Base-by-base conservation (phyloP, 441 rosid species). In the Jatropha multifida region DNA sequence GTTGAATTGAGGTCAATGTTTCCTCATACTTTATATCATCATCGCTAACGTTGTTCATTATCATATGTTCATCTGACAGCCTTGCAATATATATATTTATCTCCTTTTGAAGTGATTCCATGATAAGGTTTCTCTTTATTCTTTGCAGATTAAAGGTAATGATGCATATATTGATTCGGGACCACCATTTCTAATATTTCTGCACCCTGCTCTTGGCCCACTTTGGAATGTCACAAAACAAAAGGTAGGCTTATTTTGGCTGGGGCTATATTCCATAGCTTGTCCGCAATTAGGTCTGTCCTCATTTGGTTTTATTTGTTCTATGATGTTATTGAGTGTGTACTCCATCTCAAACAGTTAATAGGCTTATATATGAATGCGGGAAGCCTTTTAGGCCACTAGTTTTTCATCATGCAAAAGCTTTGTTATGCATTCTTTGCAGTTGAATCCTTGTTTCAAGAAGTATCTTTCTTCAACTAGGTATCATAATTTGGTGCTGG, bases 171-270 rank as follows among this genome's bases (percentile, higher is more conserved):
- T 88, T 54, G 76, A 87, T 71, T 83, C 87, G 64, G 91, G 91
- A 76, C 98, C 98, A 38, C 96, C 97, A 38, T 93, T 86, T 88
- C 90, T 93, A 70, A 92, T 95, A 78, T 86, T 91, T 87, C 82
- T 95, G 73, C 99, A 93, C 85, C 98, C 98, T 49, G 97, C 94
- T 71, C 94, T 93, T 2, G 99, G 98, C 74, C 97, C 97, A 72
- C 92, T 93, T 85, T 95, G 99, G 98, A 94, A 95, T 82, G 90
- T 95, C 65, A 81, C 88, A 60, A 83, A 92, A 83, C 96, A 91
- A 83, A 95, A 93, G 88, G 99, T 89, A 76, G 80, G 81, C 51
- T 44, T 78, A 67, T 52, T 65, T 27, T 65, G 58, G 59, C 62
- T 72, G 71, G 38, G 55, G 66, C 44, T 73, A 37, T 20, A 44